These are phyloP conservation scores for Coemansia sp. DNA, from an alignment of 192 early-diverging fungal genomes.

Conservation along the genomic window DNA sequence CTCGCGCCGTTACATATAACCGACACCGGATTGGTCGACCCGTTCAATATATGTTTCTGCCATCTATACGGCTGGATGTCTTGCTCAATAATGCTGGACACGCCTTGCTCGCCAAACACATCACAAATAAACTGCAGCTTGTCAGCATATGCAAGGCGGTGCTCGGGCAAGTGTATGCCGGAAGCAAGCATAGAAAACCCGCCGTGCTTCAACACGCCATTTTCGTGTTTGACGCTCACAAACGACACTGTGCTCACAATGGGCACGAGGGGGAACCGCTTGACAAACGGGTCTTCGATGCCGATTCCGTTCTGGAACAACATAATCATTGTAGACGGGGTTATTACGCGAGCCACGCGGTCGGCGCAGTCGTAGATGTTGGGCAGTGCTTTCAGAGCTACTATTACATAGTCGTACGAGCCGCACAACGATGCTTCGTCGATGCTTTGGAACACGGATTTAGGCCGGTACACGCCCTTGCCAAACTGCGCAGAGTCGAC, in stretches of 20 bases:
- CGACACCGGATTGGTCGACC: slow-evolving; percentile 48
- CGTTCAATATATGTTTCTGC: slow-evolving; percentile 54
- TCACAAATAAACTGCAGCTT: slow-evolving; percentile 28
- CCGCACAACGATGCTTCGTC: slow-evolving; percentile 31
- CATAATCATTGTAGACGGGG: slow-evolving; percentile 27
- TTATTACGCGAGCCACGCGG: slow-evolving; percentile 19
- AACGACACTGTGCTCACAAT: slow-evolving; percentile 46
- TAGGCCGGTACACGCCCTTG: slow-evolving; percentile 20
- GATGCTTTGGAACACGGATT: slow-evolving; percentile 22
- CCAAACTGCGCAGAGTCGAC: slow-evolving; percentile 44
- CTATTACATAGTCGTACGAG: slow-evolving; percentile 45
- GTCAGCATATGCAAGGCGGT: background rate
- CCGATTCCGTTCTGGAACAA: slow-evolving; percentile 50
- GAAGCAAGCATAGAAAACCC: slow-evolving; percentile 48
- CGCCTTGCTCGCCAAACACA: slow-evolving; percentile 30
- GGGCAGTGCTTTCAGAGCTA: slow-evolving; percentile 50
- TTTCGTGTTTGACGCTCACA: slow-evolving; percentile 41
- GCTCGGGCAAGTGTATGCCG: slow-evolving; percentile 20
- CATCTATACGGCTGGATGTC: slow-evolving; percentile 55
- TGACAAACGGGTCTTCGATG: slow-evolving; percentile 37
- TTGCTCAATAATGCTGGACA: slow-evolving; percentile 33
- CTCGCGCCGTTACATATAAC: slow-evolving; percentile 43
- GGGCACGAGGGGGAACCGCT: slow-evolving; percentile 20
- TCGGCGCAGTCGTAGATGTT: slow-evolving; percentile 49
- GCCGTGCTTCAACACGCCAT: slow-evolving; percentile 31